phyloP scores from a whole-genome alignment of 371 early-diverging fungal species.

The Mucor mucedo region DNA sequence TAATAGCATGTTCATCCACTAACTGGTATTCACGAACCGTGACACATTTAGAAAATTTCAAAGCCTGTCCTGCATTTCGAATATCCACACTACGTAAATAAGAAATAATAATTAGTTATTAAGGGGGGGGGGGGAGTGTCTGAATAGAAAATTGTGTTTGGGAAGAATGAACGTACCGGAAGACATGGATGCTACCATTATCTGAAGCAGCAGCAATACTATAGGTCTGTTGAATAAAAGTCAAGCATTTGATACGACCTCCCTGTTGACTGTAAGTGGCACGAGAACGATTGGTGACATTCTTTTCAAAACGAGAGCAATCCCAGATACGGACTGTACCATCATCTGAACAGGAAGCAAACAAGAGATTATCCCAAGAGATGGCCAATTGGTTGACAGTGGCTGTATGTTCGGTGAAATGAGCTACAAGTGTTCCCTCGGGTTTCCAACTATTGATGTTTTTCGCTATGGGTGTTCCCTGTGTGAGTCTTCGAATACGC shows the following conservation, averaged over 20 bases:
- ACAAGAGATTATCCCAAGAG: slow-evolving; percentile 79
- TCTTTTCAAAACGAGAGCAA: slow-evolving; percentile 77
- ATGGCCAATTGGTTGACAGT: slow-evolving; percentile 76
- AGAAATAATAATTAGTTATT: neutral
- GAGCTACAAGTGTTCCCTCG: slow-evolving; percentile 73
- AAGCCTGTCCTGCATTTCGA: slow-evolving; percentile 44
- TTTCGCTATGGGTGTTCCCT: slow-evolving; percentile 6
- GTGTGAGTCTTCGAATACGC: slow-evolving; percentile 38
- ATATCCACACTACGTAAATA: slow-evolving; percentile 37
- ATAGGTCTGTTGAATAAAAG: slow-evolving; percentile 81
- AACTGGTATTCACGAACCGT: slow-evolving; percentile 61
- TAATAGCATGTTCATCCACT: slow-evolving; percentile 69
- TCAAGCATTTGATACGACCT: slow-evolving; percentile 77
- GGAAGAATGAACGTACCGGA: slow-evolving; percentile 48
- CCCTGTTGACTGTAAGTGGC: slow-evolving; percentile 78
- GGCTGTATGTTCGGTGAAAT: slow-evolving; percentile 84
- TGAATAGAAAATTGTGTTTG: too few relatives aligned
- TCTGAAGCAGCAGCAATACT: slow-evolving; percentile 86
- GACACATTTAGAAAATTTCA: slow-evolving; percentile 68
- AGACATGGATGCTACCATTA: slow-evolving; percentile 85
- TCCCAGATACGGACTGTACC: slow-evolving; percentile 92
- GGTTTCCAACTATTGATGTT: slow-evolving; percentile 46
- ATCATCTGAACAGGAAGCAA: slow-evolving; percentile 87
- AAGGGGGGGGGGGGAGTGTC: too few relatives aligned
- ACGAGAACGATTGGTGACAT: slow-evolving; percentile 81